Evolutionary conservation across 768 basidiomycete genomes (phyloP).

Genomic region (Lactarius sp.): DNA sequence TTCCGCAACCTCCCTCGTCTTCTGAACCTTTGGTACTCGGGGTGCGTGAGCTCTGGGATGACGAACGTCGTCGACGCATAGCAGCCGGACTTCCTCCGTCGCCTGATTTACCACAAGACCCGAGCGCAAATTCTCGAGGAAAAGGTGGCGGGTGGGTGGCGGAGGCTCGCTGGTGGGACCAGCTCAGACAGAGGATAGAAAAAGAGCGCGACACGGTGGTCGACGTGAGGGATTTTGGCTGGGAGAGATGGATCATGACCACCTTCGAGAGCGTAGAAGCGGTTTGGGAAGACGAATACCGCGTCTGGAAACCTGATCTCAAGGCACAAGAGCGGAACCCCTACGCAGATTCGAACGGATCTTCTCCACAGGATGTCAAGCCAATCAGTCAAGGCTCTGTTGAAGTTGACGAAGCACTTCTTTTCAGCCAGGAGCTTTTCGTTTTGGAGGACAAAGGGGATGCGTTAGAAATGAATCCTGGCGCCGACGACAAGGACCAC

Average conservation of each 20-base stretch:
- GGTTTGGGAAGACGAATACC: slow-evolving; percentile 67
- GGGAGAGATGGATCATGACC: slow-evolving; percentile 79
- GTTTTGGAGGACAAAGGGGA: slow-evolving; percentile 34
- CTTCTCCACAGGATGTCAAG: slow-evolving; percentile 3
- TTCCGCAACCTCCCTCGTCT: slow-evolving; percentile 49
- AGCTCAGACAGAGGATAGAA: slow-evolving; percentile 58
- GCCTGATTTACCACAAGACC: slow-evolving; percentile 66
- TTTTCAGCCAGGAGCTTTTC: slow-evolving; percentile 47
- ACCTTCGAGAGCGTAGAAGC: slow-evolving; percentile 88
- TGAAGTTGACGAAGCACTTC: slow-evolving; percentile 50
- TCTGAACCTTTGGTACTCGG: slow-evolving; percentile 77
- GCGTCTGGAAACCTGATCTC: slow-evolving; percentile 48
- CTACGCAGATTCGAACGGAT: slow-evolving; percentile 17
- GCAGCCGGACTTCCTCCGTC: slow-evolving; percentile 66
- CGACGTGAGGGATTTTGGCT: slow-evolving; percentile 35
- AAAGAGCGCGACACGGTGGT: slow-evolving; percentile 35
- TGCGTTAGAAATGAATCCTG: slow-evolving; percentile 27
- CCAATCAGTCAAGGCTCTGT: slow-evolving; percentile 31
- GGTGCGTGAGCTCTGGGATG: slow-evolving; percentile 94
- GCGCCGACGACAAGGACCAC: slow-evolving; percentile 30
- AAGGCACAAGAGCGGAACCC: slow-evolving; percentile 11
- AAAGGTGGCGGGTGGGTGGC: slow-evolving; percentile 61
- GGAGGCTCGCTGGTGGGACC: slow-evolving; percentile 73
- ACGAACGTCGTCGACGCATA: slow-evolving; percentile 74
- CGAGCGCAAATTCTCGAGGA: slow-evolving; percentile 56